Conservation (phyloP, 2,329 filamentous ascomycete species). For the Cytospora piceae region DNA sequence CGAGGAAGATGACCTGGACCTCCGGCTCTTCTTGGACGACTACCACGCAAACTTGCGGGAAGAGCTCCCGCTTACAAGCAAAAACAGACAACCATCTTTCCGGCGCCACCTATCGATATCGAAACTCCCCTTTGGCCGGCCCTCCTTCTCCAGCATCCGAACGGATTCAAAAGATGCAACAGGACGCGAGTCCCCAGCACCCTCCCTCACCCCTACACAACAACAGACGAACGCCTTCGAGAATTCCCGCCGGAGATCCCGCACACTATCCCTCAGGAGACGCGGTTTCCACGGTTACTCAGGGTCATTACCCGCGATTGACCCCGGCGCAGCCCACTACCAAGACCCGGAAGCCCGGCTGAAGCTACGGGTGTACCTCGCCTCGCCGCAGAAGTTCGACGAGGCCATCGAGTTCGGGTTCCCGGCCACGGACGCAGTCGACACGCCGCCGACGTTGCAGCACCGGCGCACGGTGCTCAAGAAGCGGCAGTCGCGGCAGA, state of each 20-base stretch:
- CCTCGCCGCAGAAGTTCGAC: constrained; percentile 92
- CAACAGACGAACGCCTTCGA: constrained; percentile 33
- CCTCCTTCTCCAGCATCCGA: constrained; percentile 52
- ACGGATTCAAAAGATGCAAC: constrained; percentile 50
- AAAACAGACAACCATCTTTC: constrained; percentile 62
- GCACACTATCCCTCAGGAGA: constrained; percentile 58
- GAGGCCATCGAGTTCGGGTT: constrained; percentile 95
- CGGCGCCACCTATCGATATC: constrained; percentile 74
- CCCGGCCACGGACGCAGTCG: constrained; percentile 60
- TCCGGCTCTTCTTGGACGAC: constrained; percentile 69
- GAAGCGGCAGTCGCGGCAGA: constrained; percentile 36
- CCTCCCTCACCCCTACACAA: constrained; percentile 30
- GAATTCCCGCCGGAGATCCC: constrained; percentile 56
- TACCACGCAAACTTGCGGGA: constrained; percentile 68
- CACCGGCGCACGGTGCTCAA: constrained; percentile 37
- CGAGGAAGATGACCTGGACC: constrained; percentile 71
- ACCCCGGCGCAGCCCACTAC: constrained; percentile 79
- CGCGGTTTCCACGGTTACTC: constrained; percentile 48
- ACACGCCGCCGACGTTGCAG: constrained; percentile 37
- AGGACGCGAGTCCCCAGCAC: constrained; percentile 37
- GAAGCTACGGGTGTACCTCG: constrained; percentile 83
- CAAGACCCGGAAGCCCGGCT: constrained; percentile 86
- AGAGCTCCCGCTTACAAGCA: constrained; percentile 48
- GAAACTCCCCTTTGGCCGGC: constrained; percentile 65
- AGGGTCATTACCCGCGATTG: constrained; percentile 58